Percentiles rank a stretch among this genome's conserved stretches.
These are phyloP conservation scores for Amesomyces nigricolor DNA, from an alignment of 2,329 filamentous ascomycete species.

Conservation along the genomic window DNA sequence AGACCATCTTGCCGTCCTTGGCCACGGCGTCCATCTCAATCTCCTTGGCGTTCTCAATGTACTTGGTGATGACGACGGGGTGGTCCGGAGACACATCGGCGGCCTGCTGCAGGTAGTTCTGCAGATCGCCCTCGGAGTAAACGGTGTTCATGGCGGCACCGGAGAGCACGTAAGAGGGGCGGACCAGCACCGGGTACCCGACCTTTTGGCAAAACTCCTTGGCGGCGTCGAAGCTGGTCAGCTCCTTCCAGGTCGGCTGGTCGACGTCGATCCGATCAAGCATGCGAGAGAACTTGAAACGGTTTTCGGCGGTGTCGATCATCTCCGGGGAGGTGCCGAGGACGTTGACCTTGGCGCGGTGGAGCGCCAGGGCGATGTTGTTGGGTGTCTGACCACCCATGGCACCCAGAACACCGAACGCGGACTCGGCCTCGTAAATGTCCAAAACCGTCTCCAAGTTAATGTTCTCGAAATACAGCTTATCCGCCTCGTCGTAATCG, in stretches of 20 bases:
- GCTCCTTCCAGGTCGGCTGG: conserved; percentile 95
- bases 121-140: conserved; percentile 89
- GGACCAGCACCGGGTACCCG: conserved; percentile 86
- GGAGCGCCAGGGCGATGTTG: conserved; percentile 88
- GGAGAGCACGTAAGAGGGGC: conserved; percentile 93
- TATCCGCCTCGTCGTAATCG: conserved; percentile 91
- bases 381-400: conserved; percentile 98
- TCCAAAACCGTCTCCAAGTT: conserved; percentile 84
- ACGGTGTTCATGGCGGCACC: conserved; percentile 99
- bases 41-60: conserved; percentile 98
- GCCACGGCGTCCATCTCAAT: conserved; percentile 99
- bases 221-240: conserved; percentile 91
- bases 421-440: conserved; percentile 82
- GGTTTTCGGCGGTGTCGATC: conserved; percentile 96
- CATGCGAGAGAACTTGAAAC: conserved; percentile 99
- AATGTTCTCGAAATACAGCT: conserved; percentile 95
- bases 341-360: conserved; percentile 84
- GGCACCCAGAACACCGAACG: conserved; percentile 80
- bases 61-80: conserved; percentile 98
- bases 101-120: conserved; percentile 82
- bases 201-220: conserved; percentile 81
- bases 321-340: conserved; percentile 96
- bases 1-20: conserved; percentile 79
- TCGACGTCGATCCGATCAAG: conserved; percentile 90
- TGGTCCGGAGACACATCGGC: conserved; percentile 91